phyloP scores from a whole-genome alignment of 176 grass and related monocot species.

The Oryza rufipogon region DNA sequence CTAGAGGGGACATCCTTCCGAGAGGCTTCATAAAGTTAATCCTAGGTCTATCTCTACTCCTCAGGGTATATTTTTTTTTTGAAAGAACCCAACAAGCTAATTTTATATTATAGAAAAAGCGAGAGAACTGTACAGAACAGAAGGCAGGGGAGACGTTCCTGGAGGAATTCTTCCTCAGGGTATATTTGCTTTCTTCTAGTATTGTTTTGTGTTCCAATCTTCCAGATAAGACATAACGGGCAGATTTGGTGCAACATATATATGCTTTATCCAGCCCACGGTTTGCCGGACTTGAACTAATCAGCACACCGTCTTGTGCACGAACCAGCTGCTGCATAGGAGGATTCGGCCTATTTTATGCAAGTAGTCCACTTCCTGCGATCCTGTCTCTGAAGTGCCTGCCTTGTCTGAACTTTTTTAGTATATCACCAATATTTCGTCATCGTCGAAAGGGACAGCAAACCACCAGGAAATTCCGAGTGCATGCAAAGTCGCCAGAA shows the following conservation, averaged over 20 bases:
- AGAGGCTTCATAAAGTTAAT: background rate
- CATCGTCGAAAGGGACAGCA: background rate
- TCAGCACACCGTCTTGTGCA: constrained; percentile 36
- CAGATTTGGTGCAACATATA: constrained; percentile 5
- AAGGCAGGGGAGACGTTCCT: too few species aligned
- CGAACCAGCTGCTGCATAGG: constrained; percentile 21
- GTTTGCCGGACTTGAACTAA: constrained; percentile 24
- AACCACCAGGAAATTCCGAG: background rate
- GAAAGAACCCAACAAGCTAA: too few species aligned
- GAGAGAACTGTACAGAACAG: too few species aligned
- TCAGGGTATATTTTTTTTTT: background rate
- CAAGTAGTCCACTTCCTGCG: constrained; percentile 6
- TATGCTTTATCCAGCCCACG: constrained; percentile 17
- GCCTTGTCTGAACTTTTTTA: constrained; percentile 3
- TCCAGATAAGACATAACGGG: constrained; percentile 20
- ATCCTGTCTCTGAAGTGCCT: constrained; percentile 22
- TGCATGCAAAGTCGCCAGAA: background rate
- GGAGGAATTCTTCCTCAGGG: background rate
- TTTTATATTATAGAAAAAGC: too few species aligned
- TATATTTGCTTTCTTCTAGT: background rate
- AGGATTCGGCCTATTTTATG: constrained; percentile 10
- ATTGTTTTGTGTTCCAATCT: background rate
- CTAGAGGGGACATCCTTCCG: background rate
- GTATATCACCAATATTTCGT: background rate
- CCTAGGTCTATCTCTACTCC: background rate